phyloP scores from a whole-genome alignment of 192 early-diverging fungal species.

The Gaertneriomyces sp. region DNA sequence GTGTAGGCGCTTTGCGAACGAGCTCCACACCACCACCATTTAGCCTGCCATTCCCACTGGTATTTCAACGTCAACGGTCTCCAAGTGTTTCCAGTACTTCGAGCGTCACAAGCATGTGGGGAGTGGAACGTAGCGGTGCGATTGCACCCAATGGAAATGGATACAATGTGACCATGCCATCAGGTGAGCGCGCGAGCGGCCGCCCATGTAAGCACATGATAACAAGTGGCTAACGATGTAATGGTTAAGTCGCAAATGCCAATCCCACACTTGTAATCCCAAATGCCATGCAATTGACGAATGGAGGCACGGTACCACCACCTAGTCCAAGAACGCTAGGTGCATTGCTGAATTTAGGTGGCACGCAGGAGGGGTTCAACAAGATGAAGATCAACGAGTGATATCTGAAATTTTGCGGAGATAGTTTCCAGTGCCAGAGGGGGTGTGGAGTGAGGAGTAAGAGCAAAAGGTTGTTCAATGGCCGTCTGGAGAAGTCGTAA shows the following conservation, averaged over 20 bases:
- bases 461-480: too few species aligned
- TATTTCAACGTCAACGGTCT: slow-evolving; percentile 27
- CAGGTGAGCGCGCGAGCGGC: too few species aligned
- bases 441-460: too few species aligned
- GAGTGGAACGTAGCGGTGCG: neutral
- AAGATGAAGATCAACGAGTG: slow-evolving; percentile 37
- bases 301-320: neutral
- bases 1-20: slow-evolving; percentile 5
- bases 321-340: slow-evolving; percentile 27
- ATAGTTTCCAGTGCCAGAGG: too few species aligned
- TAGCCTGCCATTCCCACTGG: slow-evolving; percentile 17
- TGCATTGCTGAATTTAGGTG: slow-evolving; percentile 41
- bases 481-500: too few species aligned
- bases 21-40: slow-evolving; percentile 19
- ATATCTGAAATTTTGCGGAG: too few species aligned
- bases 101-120: slow-evolving; percentile 12
- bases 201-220: too few species aligned
- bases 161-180: too few species aligned
- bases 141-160: neutral
- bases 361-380: slow-evolving; percentile 36
- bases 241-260: too few species aligned
- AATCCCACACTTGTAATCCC: too few species aligned
- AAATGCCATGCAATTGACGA: too few species aligned
- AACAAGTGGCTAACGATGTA: too few species aligned
- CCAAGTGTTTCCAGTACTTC: slow-evolving; percentile 12